phyloP scores from a whole-genome alignment of 495 filamentous ascomycete species.

The Bacidia gigantensis region DNA sequence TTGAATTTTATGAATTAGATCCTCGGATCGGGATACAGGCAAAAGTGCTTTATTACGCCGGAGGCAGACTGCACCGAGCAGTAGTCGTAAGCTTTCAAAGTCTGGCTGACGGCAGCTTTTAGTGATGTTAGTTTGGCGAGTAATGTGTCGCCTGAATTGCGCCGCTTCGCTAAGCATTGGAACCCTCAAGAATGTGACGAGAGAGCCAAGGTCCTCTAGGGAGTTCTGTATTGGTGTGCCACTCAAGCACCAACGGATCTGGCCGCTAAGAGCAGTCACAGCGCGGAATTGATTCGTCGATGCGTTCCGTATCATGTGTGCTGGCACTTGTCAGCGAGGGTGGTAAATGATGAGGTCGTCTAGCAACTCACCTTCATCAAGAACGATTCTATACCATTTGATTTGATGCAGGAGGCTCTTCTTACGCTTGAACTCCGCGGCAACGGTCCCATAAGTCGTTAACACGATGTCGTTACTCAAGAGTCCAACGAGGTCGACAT shows the following conservation, averaged over 20 bases:
- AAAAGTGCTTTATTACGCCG: not conserved
- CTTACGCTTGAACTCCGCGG: not conserved
- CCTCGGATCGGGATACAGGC: not conserved
- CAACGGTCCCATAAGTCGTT: not conserved
- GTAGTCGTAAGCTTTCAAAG: not conserved
- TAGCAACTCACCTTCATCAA: not conserved
- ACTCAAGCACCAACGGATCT: slow-evolving; percentile 17
- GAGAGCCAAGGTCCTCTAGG: slow-evolving; percentile 14
- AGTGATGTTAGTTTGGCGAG: not conserved
- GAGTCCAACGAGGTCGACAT: not conserved
- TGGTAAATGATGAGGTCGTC: not conserved
- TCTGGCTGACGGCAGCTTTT: not conserved
- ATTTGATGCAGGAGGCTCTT: not conserved
- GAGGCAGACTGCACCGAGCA: not conserved
- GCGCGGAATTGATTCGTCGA: slow-evolving; percentile 14
- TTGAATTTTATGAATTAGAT: not conserved
- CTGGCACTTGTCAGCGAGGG: slow-evolving; percentile 2
- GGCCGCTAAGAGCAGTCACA: slow-evolving; percentile 8
- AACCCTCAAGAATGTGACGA: slow-evolving; percentile 15
- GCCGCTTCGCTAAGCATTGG: not conserved
- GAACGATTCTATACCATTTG: not conserved
- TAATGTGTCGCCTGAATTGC: not conserved
- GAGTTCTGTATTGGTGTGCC: slow-evolving; percentile 21
- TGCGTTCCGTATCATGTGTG: slow-evolving; percentile 18
- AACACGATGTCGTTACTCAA: not conserved